These are phyloP conservation scores for Orbilia quercus DNA, from an alignment of 2,329 filamentous ascomycete genomes.

Conservation along the genomic window DNA sequence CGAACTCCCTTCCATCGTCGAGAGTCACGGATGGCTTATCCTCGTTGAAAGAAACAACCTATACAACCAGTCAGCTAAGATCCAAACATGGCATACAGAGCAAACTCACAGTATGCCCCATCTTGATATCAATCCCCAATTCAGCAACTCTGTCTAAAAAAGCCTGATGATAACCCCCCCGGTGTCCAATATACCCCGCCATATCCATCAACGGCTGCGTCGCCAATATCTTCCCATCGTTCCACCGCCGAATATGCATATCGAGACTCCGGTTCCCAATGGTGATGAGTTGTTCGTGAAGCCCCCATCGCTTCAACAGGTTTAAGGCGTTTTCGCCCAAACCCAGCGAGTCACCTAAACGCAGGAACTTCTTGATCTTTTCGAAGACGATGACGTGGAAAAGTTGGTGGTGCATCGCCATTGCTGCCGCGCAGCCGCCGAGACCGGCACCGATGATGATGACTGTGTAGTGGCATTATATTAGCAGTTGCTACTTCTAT, in stretches of 20 bases:
- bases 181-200: conserved; percentile 66
- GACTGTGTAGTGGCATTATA: conserved; percentile 60
- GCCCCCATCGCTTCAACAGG: conserved; percentile 66
- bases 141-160: conserved; percentile 64
- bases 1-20: conserved; percentile 62
- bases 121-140: conserved; percentile 64
- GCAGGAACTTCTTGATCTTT: conserved; percentile 64
- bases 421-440: conserved; percentile 67
- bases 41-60: conserved; percentile 64
- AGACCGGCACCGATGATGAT: conserved; percentile 68
- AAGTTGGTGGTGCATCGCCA: conserved; percentile 66
- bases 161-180: conserved; percentile 65
- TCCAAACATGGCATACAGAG: background rate
- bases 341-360: conserved; percentile 66
- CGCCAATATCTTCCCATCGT: conserved; percentile 66
- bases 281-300: conserved; percentile 63
- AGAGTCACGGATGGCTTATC: conserved; percentile 62
- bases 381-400: conserved; percentile 65
- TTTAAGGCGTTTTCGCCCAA: conserved; percentile 67
- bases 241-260: conserved; percentile 67
- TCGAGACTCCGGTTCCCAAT: conserved; percentile 66
- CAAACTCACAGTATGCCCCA: conserved; percentile 61
- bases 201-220: conserved; percentile 68
- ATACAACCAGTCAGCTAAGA: background rate
- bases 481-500: background rate